Percentiles rank a stretch among this genome's conserved stretches.
phyloP scores from a whole-genome alignment of 1,139 yeast genomes.

The Meyerozyma sp. region DNA sequence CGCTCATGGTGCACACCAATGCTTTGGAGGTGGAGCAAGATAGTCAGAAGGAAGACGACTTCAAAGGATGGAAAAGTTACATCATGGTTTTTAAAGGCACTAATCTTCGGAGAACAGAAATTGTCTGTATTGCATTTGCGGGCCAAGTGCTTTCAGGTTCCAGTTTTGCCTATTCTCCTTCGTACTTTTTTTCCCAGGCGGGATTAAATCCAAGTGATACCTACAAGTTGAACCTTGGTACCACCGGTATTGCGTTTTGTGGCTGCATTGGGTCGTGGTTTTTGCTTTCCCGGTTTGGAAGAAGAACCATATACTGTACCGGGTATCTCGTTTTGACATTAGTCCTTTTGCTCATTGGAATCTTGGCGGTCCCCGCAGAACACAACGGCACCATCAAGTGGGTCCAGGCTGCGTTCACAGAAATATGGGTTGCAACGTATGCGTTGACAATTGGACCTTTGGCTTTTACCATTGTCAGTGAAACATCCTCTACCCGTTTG shows the following conservation, averaged over 20 bases:
- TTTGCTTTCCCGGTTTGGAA: conserved; percentile 14
- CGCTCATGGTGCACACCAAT: conserved; percentile 21
- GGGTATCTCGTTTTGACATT: conserved; percentile 10
- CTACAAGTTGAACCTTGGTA: conserved; percentile 13
- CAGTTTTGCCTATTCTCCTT: conserved; percentile 19
- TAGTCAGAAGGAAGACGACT: conserved; percentile 4
- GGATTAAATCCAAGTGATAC: conserved; percentile 14
- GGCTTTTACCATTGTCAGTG: conserved; percentile 19
- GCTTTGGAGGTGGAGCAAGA: conserved; percentile 20
- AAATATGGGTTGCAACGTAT: conserved; percentile 20
- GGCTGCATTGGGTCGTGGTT: conserved; percentile 18
- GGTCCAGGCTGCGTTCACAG: conserved; percentile 19
- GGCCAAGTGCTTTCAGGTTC: conserved; percentile 20
- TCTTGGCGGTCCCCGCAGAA: conserved; percentile 14
- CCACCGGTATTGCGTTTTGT: conserved; percentile 16
- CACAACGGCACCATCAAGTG: conserved; percentile 12
- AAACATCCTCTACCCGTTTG: conserved; percentile 20
- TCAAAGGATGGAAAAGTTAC: conserved; percentile 14
- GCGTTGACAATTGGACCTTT: conserved; percentile 21
- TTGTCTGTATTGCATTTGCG: conserved; percentile 16
- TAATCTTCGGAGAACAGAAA: conserved; percentile 18
- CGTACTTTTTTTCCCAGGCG: conserved; percentile 20
- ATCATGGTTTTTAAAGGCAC: conserved; percentile 16
- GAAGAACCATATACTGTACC: conserved; percentile 18
- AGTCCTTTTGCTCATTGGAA: conserved; percentile 9